Conservation (phyloP, 305 asterid genomes). For the Withania somnifera region DNA sequence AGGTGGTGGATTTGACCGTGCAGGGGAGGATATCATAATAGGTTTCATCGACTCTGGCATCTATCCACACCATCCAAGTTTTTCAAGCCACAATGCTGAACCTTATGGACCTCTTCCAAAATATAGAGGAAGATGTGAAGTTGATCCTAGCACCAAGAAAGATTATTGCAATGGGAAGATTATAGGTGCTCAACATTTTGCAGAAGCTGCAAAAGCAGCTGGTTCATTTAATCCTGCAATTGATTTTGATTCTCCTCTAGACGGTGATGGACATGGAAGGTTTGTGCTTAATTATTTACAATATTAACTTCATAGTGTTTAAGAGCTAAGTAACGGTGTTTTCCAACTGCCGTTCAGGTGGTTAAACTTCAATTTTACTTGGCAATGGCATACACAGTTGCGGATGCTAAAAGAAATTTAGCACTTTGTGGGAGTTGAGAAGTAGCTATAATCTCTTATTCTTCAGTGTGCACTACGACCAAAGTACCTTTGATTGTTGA, state of each 20-base stretch:
- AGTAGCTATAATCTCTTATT: not conserved
- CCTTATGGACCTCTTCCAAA: constrained; percentile 84
- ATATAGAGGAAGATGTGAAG: constrained; percentile 88
- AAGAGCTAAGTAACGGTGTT: not conserved
- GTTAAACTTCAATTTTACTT: not conserved
- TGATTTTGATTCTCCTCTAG: constrained; percentile 90
- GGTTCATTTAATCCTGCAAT: constrained; percentile 76
- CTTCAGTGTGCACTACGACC: not conserved
- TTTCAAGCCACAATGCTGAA: constrained; percentile 50
- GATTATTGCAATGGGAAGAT: constrained; percentile 90
- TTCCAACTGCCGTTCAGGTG: not conserved
- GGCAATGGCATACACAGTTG: not conserved
- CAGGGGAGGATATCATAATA: constrained; percentile 91
- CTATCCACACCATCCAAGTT: constrained; percentile 85
- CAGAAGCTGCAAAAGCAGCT: constrained; percentile 89
- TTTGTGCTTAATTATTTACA: constrained; percentile 11
- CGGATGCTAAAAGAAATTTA: not conserved
- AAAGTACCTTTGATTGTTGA: not conserved
- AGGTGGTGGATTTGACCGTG: constrained; percentile 92
- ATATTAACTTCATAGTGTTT: not conserved
- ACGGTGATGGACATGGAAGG: constrained; percentile 99
- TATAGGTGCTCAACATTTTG: constrained; percentile 98
- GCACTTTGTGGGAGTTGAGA: not conserved
- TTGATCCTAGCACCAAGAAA: constrained; percentile 59
- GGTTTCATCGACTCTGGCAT: constrained; percentile 97